Base-by-base conservation (phyloP, 2,329 filamentous ascomycete genomes). In the Didymellaceae sp. region DNA sequence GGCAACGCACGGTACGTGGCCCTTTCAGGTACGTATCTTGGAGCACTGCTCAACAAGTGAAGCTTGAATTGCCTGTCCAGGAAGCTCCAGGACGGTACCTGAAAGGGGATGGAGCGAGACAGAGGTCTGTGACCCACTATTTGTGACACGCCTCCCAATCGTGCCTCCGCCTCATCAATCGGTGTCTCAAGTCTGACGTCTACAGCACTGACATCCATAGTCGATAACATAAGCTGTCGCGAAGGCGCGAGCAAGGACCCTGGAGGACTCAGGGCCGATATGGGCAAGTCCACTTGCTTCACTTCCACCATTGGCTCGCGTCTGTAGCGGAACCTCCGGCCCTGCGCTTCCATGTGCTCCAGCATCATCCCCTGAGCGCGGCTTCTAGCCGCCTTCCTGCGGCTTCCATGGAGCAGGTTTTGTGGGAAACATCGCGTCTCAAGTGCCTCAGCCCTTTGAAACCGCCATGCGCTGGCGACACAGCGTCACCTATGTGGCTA, bases 1-100 rank as follows among this genome's bases (percentile, higher is more conserved):
- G 67, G 66, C 67, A 66, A 66, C 58, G 46, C 35, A 53, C 57
- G 48, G 61, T 62, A 66, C 63, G 67, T 70, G 62, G 65, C 68
- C 65, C 63, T 67, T 47, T 42, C 45, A 41, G 55, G 57, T 57
- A 56, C 58, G 52, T 58, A 63, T 54, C 45, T 25, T 49, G 45
- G 45, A 63, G 61, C 64, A 62, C 53, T 56, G 64, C 54, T 62
- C 61, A 59, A 54, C 49, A 57, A 71, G 66, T 71, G 68, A 71
- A 69, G 68, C 62, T 64, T 54, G 59, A 39, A 58, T 58, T 54
- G 53, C 64, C 59, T 62, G 60, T 53, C 61, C 57, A 55, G 57
- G 46, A 53, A 58, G 55, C 54, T 61, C 61, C 52, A 59, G 39
- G 50, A 62, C 65, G 54, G 65, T 63, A 62, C 55, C 64, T 63